Evolutionary conservation across 805 yeast species (phyloP).

Genomic region (Lachancea waltii): DNA sequence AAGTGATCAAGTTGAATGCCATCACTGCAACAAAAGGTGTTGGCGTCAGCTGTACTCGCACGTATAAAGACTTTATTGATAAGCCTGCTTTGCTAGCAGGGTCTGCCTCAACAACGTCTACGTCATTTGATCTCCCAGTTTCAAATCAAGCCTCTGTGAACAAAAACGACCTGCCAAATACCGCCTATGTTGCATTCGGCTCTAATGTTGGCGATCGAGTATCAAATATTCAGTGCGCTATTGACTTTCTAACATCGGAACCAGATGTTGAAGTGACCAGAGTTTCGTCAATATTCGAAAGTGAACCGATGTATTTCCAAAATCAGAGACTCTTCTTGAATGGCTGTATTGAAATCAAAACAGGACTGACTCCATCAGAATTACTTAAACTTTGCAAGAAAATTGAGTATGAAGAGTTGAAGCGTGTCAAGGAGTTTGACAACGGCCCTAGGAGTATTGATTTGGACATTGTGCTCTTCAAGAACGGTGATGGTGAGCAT

Average conservation of each 20-base stretch:
- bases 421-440: conserved; percentile 68
- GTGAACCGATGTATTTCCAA: conserved; percentile 85
- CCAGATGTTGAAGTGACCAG: conserved; percentile 43
- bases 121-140: conserved; percentile 34
- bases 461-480: conserved; percentile 72
- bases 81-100: conserved; percentile 2
- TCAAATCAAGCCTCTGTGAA: conserved; percentile 8
- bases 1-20: conserved; percentile 83
- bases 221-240: conserved; percentile 50
- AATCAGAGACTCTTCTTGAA: conserved; percentile 80
- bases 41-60: conserved; percentile 67
- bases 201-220: conserved; percentile 75
- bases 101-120: conserved; percentile 11
- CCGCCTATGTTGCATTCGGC: conserved; percentile 80
- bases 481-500: conserved; percentile 28
- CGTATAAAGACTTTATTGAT: conserved; percentile 31
- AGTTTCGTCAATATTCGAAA: conserved; percentile 75
- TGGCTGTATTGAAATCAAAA: conserved; percentile 68
- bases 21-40: conserved; percentile 82
- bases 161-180: conserved; percentile 18
- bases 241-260: conserved; percentile 35
- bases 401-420: conserved; percentile 67
- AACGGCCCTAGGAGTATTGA: conserved; percentile 94
- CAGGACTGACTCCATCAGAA: conserved; percentile 56
- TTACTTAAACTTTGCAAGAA: conserved; percentile 56